Evolutionary conservation across 2,329 filamentous ascomycete species (phyloP), one percentile per base, ranked within the genome.

Genomic region (Claviceps sorghi): DNA sequence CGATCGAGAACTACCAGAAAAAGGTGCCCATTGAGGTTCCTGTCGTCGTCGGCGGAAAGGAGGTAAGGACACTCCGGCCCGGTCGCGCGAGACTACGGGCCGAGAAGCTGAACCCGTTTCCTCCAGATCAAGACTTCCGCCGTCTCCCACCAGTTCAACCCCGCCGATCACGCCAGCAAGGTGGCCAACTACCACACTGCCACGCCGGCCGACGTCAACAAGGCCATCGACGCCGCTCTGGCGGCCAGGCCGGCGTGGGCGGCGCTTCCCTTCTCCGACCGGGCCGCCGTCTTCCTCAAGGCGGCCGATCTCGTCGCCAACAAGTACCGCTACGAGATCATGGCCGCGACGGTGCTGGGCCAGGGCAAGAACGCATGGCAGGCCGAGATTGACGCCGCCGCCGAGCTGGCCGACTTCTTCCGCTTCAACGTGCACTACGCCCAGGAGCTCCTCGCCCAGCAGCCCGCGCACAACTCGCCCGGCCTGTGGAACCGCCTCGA

Each of bases 321-420:
- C 58, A 97, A 97, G 73, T 97, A 98, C 72, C 81, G 93, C 65
- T 96, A 95, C 70, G 88, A 96, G 53, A 80, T 98, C 61, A 95
- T 97, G 86, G 91, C 93, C 8, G 82, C 88, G 45, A 96, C 93
- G 15, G 95, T 97, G 81, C 75, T 95, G 34, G 93, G 91, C 55
- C 91, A 98, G 71, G 91, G 93, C 62, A 97, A 97, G 80, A 97
- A 96, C 67, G 88, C 88, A 48, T 97, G 89, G 89, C 91, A 98
- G 71, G 91, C 93, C n/a, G 91, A 98, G 76, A 97, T 97, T 58
- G 91, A 97, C 68, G 79, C 90, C 41, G 91, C 91, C 19, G 91
- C 91, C 9, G 93, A 98, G 75, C 72, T 95, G 60, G 84, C 81
- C 60, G 91, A 98, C 67, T 97, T 97, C 71, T 74, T 97, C 65